Evolutionary conservation across 2,329 filamentous ascomycete genomes (phyloP).

Genomic region (Sarocladium oryzae): DNA sequence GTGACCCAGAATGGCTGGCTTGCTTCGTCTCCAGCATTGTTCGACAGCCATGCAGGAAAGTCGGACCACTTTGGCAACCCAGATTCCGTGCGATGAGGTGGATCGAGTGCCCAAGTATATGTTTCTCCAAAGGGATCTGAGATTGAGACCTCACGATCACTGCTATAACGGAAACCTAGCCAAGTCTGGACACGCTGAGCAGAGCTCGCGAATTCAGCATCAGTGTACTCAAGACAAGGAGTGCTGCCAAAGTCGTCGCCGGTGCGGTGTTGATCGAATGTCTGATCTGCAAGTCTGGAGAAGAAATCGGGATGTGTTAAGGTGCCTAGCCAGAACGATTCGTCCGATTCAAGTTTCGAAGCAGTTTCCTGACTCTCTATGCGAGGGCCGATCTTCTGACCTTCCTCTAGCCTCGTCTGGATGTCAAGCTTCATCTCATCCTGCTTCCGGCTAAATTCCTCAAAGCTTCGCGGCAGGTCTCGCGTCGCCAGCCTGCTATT

Average conservation of each 20-base stretch:
- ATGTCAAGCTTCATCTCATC: background rate
- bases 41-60: constrained; percentile 20
- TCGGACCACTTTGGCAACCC: background rate
- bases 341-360: too few species aligned
- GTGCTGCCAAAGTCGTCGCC: too few species aligned
- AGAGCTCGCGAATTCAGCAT: background rate
- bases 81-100: background rate
- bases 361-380: too few species aligned
- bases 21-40: constrained; percentile 11
- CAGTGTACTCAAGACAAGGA: too few species aligned
- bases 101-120: background rate
- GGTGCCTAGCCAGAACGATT: too few species aligned
- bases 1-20: constrained; percentile 23
- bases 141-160: background rate
- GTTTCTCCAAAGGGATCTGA: background rate
- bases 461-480: background rate
- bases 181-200: background rate
- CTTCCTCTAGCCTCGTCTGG: background rate
- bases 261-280: too few species aligned
- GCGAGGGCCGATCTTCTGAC: background rate
- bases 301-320: too few species aligned
- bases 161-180: background rate
- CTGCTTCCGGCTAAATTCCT: background rate
- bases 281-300: too few species aligned
- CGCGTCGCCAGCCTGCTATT: background rate